Base-by-base conservation (phyloP, 345 rosid species). In the Trapa incisa region DNA sequence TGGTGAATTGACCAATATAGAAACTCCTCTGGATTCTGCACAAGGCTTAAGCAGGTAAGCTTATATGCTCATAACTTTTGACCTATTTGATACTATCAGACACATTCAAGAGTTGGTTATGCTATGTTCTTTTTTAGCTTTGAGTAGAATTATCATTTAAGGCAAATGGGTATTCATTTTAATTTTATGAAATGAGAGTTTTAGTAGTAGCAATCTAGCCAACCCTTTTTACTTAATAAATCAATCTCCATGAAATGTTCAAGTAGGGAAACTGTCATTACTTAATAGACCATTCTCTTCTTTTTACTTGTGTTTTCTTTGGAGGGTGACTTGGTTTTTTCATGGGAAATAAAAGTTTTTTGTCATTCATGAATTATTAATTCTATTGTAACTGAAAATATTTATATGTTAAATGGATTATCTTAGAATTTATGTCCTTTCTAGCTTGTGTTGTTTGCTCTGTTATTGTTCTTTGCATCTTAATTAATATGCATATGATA, bases 1-100 rank as follows among this genome's bases (percentile, higher is more conserved):
- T 69, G 65, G 47, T 80, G 85, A 68, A 66, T 61, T 68, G 48
- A 65, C 77, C n/a, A 65, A 63, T 67, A 36, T 56, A 22, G 79
- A 73, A 32, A 66, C 61, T 64, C 50, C 66, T 45, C 48, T 11
- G 11, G 48, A 45, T 45, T 45, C 48, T 39, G 67, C 79, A 64
- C 82, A 72, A 52, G 80, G 68, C 50, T 66, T 75, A 67, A 70
- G 69, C 79, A 81, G 91, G 91, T 86, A 14, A 63, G 85, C 65
- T 36, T 22, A 47, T 65, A 1, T 37, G 52, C 57, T 4, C 36
- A 1, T 54, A 14, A 22, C 37, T 15, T 22, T 50, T 57, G 37
- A 22, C 37, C 32, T 58, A 35, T 32, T 58, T 32, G 37, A 2
- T 33, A 58, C 11, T 58, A 35, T 10, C 14, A 2, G 63, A 2